Evolutionary conservation across 768 basidiomycete species (phyloP), one percentile per base, ranked within the genome.

Genomic region (Calocera viscosa): DNA sequence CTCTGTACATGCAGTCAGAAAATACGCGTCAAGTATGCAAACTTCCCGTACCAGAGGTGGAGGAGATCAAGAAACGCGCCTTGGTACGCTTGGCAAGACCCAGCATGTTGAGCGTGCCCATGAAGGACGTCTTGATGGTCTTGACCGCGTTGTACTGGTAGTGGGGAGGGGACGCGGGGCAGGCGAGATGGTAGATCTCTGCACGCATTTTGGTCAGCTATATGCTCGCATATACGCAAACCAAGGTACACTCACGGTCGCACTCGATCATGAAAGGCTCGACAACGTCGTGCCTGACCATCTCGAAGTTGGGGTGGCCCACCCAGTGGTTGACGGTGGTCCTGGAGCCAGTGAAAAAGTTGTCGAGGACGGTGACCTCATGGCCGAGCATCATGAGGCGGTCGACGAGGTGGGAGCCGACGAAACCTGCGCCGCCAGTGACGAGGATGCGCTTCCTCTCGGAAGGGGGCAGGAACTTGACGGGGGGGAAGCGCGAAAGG

Each of bases 111-210:
- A 97, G 80, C 2, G 96, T 97, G 49, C 96, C 96, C 83, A 95
- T 86, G 80, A 99, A 99, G 12, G 93, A 95, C 0, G 96, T 98
- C 77, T 97, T 98, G 78, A 98, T 84, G 28, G 96, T 99, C 79
- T 99, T 98, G 69, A 99, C 88, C 11, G 94, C 88, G 78, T 99
- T 95, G 77, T 89, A 94, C 75, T 99, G 96, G 77, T 99, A 98
- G 75, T 96, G 94, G 66, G 92, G 93, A 60, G 94, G 94, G 1
- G 94, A 97, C 24, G 94, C 95, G 22, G 95, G 95, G 76, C 95
- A 99, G 1, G 96, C 96, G 49, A 99, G 84, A 76, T 99, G 95
- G 77, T 98, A 99, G 70, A 99, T 97, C 79, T 98, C 91, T 92
- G 71, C 33, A 70, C 64, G 32, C 64, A 69, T 41, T 47, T 22